Evolutionary conservation across 23 red algal genomes (phyloP), one percentile per base, ranked within the genome.

Genomic region (Cyanidiococcus yangmingshanensis): DNA sequence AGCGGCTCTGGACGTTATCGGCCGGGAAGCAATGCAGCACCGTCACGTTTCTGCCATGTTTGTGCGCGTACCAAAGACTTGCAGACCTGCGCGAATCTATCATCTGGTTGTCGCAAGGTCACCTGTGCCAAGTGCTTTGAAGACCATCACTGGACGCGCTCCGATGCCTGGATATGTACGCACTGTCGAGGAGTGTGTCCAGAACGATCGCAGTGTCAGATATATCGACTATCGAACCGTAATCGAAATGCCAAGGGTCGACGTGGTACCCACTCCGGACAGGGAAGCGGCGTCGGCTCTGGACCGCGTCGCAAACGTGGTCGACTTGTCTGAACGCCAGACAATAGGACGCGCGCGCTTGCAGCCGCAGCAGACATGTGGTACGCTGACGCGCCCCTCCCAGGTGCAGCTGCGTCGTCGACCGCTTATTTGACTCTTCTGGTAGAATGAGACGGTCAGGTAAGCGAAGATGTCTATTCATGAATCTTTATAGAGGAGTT

Each of bases 61-160:
- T 71, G 63, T 29, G 63, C 63, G 27, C 63, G 63, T 29, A 71
- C 63, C 63, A 71, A 71, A 30, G 63, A 71, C 63, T 35, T 71
- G 27, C 63, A 71, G 63, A 71, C 63, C 7, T 71, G 63, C 32
- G 63, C 32, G 27, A 71, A 71, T 29, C 63, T 71, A 29, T 29
- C 63, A 25, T 7, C n/a, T 32, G 63, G 63, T 12, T 71, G 63
- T 29, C 63, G 63, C 63, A 71, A 71, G 32, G 63, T 71, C 21
- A 71, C 63, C 63, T 71, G 63, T 35, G 32, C n/a, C 63, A 71
- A 35, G 63, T 71, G 63, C 63, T 71, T 71, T 35, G 63, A 71
- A 29, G 63, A 71, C n/a, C 32, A 71, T 29, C 16, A 29, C 63
- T 71, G 63, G 63, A 29, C 27, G 27, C 63, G 63, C 27, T 32